These are phyloP conservation scores for Hysterium pulicare DNA, from an alignment of 2,329 filamentous ascomycete species.

Conservation along the genomic window DNA sequence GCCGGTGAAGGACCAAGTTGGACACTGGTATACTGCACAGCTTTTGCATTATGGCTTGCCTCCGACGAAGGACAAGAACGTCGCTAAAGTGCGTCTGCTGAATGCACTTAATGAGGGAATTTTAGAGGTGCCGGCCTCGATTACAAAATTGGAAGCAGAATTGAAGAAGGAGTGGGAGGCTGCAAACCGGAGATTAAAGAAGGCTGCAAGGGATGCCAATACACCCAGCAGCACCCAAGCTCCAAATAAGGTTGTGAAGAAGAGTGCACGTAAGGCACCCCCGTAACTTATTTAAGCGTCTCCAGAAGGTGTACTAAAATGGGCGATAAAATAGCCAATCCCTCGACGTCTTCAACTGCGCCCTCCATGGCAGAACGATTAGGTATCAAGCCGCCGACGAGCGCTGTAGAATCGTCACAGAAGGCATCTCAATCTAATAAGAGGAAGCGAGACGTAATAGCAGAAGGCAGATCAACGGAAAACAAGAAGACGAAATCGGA, in stretches of 20 bases:
- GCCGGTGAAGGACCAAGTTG: conserved; percentile 49
- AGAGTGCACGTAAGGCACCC: not conserved
- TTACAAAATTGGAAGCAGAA: conserved; percentile 51
- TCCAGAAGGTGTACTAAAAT: not conserved
- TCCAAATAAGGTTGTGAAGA: not conserved
- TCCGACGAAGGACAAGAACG: conserved; percentile 56
- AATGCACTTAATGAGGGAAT: conserved; percentile 51
- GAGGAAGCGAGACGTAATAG: conserved; percentile 16
- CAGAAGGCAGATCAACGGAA: conserved; percentile 3
- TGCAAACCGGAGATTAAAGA: conserved; percentile 49
- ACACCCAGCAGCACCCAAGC: no score
- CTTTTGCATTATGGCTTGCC: conserved; percentile 60
- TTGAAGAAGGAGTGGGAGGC: conserved; percentile 58
- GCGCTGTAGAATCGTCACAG: conserved; percentile 9
- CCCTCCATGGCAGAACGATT: not conserved
- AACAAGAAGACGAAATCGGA: conserved; percentile 16
- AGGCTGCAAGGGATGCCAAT: conserved; percentile 3
- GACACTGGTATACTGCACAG: conserved; percentile 62
- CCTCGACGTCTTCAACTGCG: not conserved
- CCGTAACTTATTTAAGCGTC: not conserved
- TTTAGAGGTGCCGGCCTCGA: conserved; percentile 49
- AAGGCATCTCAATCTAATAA: no score
- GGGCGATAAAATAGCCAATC: not conserved
- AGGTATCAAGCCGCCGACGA: conserved; percentile 1
- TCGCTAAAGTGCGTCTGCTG: conserved; percentile 57